Base-by-base conservation (phyloP, 2,329 filamentous ascomycete species). In the Remersonia thermophila region DNA sequence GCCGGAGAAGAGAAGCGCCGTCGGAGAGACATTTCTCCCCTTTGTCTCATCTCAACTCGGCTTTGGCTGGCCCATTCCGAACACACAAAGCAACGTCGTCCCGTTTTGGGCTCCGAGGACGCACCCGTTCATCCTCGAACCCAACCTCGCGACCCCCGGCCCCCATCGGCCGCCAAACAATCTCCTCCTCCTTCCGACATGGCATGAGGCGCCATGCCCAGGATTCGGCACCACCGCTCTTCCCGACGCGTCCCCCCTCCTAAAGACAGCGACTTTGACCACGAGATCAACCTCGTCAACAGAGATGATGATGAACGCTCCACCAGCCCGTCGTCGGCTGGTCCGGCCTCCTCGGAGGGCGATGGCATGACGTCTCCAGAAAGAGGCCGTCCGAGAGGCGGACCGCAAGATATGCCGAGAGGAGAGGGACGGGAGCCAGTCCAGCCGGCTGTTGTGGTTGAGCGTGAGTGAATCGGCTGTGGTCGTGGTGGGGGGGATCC, bases 231-330 rank as follows among this genome's bases (percentile, higher is more conserved):
- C 42, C 61, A 45, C 27, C 48, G 64, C 47, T 67, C 62, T 46
- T 73, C 68, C 44, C 73, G 73, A 50, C 72, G 74, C 50, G 68
- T 62, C 27, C 53, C 62, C 35, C 60, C 62, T 38, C 61, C 76
- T 39, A 67, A 69, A 54, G 72, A 77, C 45, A 62, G 59, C 53
- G 73, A 80, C 47, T 80, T 78, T 51, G 76, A 80, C 49, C 80
- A 83, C 56, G 76, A 78, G 54, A 86, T 87, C 51, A 60, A 55
- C 46, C 71, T 87, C 27, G 64, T 83, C 46, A 78, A 48, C 31
- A 40, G 37, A 26, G 41, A 45, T 12, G 41, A 45, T 14, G 46
- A 48, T 18, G 44, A 38, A 7, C 38, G 31, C 7, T 32, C 39
- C n/a, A 20, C 32, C 18, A 23, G 25, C 27, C 35, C 36, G 13